Conservation (phyloP, 1,284 basidiomycete genomes). For the Ceratobasidium sp. region DNA sequence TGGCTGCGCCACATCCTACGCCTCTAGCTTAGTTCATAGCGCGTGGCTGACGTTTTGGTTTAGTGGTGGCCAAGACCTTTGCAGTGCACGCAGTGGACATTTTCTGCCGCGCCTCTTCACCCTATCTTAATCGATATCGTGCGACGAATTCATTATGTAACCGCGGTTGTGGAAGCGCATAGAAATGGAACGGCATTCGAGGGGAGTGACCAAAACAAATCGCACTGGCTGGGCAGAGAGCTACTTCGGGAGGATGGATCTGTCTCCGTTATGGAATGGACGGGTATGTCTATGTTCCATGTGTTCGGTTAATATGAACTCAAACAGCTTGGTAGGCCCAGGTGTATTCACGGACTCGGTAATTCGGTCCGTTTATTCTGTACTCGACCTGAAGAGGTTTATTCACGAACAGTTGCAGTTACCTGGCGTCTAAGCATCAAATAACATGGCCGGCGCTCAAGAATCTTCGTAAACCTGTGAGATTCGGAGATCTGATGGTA, state of each 20-base stretch:
- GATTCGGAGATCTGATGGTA: slow-evolving; percentile 51
- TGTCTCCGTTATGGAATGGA: slow-evolving; percentile 52
- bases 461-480: slow-evolving; percentile 48
- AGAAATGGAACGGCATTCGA: background rate
- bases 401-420: slow-evolving; percentile 43
- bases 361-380: slow-evolving; percentile 45
- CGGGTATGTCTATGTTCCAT: slow-evolving; percentile 46
- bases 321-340: slow-evolving; percentile 37
- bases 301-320: background rate
- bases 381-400: no score
- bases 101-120: slow-evolving; percentile 50
- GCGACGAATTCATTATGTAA: slow-evolving; percentile 50
- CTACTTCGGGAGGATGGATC: slow-evolving; percentile 40
- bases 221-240: slow-evolving; percentile 42
- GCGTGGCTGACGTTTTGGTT: no score
- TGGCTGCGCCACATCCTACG: no score
- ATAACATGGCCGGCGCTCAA: slow-evolving; percentile 52
- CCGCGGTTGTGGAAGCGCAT: slow-evolving; percentile 42
- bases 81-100: slow-evolving; percentile 51
- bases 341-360: slow-evolving; percentile 49
- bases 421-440: slow-evolving; percentile 49
- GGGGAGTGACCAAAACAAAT: slow-evolving; percentile 1
- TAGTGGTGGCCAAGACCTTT: slow-evolving; percentile 45
- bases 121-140: slow-evolving; percentile 52
- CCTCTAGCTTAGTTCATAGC: no score